A percentile compares a stretch with the other conserved stretches of the same genome.
phyloP scores from a whole-genome alignment of 2,329 filamentous ascomycete species.

The Arthrinium puccinioides region DNA sequence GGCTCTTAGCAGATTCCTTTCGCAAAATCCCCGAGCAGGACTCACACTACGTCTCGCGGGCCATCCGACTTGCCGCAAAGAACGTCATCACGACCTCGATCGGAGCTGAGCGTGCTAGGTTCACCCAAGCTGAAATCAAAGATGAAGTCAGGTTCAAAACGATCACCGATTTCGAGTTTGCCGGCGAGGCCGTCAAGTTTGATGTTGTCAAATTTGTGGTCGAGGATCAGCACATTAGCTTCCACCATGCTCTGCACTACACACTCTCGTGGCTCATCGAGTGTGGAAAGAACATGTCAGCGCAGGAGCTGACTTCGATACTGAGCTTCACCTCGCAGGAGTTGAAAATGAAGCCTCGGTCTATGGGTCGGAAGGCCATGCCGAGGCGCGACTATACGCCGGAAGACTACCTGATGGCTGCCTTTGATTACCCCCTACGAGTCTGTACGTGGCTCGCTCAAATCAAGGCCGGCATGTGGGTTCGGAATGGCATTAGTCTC shows the following conservation, averaged over 20 bases:
- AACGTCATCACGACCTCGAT: slow-evolving; percentile 83
- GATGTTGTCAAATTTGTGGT: slow-evolving; percentile 81
- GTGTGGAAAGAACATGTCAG: slow-evolving; percentile 68
- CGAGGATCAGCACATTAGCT: slow-evolving; percentile 86
- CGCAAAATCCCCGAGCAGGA: slow-evolving; percentile 60
- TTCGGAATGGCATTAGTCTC: slow-evolving; percentile 91
- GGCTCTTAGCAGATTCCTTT: slow-evolving; percentile 85
- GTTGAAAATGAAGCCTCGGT: slow-evolving; percentile 56
- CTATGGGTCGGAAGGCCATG: slow-evolving; percentile 53
- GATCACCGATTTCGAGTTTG: slow-evolving; percentile 73
- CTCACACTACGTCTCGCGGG: slow-evolving; percentile 56
- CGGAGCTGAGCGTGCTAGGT: slow-evolving; percentile 79
- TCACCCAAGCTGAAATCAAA: slow-evolving; percentile 81
- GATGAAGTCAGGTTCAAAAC: slow-evolving; percentile 77
- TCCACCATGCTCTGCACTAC: slow-evolving; percentile 95
- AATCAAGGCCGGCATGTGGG: slow-evolving; percentile 98
- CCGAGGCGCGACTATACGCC: slow-evolving; percentile 50
- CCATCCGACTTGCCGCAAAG: slow-evolving; percentile 69
- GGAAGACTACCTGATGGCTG: slow-evolving; percentile 76
- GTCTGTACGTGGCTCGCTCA: slow-evolving; percentile 96
- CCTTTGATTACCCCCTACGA: slow-evolving; percentile 88
- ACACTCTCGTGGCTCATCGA: slow-evolving; percentile 94
- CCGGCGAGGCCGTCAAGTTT: slow-evolving; percentile 48
- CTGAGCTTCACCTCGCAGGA: slow-evolving; percentile 67
- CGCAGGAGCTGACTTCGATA: slow-evolving; percentile 58